Evolutionary conservation across 495 filamentous ascomycete genomes (phyloP).

Genomic region (Parathielavia appendiculata): DNA sequence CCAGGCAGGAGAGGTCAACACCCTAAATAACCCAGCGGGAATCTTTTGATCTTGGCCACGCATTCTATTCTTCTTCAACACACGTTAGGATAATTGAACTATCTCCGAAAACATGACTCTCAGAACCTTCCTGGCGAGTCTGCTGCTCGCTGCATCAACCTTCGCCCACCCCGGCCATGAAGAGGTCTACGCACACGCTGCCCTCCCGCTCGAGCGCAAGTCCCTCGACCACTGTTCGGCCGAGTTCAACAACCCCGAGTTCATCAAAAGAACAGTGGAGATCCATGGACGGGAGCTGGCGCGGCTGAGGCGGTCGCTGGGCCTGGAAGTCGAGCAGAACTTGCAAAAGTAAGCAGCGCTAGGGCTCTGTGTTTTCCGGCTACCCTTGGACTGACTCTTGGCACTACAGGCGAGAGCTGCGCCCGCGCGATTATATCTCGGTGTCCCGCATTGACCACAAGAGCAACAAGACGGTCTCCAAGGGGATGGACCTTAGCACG

Average conservation of each 20-base stretch:
- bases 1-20: neutral
- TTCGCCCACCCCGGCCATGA: constrained; percentile 31
- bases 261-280: constrained; percentile 29
- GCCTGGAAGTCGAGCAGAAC: constrained; percentile 20
- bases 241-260: constrained; percentile 29
- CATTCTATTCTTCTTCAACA: neutral
- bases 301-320: constrained; percentile 21
- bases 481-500: constrained; percentile 42
- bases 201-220: constrained; percentile 28
- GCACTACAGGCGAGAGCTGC: constrained; percentile 20
- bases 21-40: neutral
- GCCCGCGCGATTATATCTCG: constrained; percentile 28
- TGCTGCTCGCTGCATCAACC: constrained; percentile 28
- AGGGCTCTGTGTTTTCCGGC: neutral
- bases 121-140: constrained; percentile 23
- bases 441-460: constrained; percentile 43
- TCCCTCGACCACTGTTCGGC: constrained; percentile 31
- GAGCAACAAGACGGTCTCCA: constrained; percentile 52
- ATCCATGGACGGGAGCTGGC: constrained; percentile 28
- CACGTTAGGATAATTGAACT: neutral
- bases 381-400: neutral
- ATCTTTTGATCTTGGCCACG: neutral
- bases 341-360: neutral
- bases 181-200: constrained; percentile 24
- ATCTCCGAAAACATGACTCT: constrained; percentile 25